Evolutionary conservation across 2,329 filamentous ascomycete genomes (phyloP).

Genomic region (Talaromyces sp.): DNA sequence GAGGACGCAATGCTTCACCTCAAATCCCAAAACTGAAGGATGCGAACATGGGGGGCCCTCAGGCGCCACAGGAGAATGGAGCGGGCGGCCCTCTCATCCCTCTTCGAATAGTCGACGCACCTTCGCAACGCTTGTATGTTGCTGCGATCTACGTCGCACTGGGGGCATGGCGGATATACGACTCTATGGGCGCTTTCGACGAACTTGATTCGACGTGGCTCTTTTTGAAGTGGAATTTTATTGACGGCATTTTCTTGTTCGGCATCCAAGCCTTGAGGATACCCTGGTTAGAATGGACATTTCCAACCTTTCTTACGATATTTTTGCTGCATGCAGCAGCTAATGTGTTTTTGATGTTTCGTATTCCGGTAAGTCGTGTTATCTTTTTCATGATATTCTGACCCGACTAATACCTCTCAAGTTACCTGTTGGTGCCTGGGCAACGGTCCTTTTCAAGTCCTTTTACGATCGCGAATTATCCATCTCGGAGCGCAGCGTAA

Average conservation of each 20-base stretch:
- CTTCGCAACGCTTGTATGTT: constrained; percentile 84
- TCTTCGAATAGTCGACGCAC: constrained; percentile 75
- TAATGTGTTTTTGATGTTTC: constrained; percentile 89
- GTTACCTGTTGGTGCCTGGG: constrained; percentile 68
- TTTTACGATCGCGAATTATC: constrained; percentile 90
- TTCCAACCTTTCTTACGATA: constrained; percentile 63
- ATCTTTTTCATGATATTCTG: constrained; percentile 3
- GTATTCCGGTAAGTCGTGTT: constrained; percentile 60
- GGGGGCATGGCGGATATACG: constrained; percentile 78
- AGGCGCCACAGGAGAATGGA: constrained; percentile 18
- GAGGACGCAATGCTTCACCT: constrained; percentile 19
- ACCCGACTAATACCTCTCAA: constrained; percentile 25
- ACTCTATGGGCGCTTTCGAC: constrained; percentile 74
- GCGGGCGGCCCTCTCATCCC: constrained; percentile 65
- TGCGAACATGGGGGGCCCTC: constrained; percentile 16
- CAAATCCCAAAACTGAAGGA: constrained; percentile 18
- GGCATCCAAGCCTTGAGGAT: constrained; percentile 81
- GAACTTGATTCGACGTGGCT: constrained; percentile 82
- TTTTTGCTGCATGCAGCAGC: constrained; percentile 67
- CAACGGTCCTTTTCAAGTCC: constrained; percentile 68
- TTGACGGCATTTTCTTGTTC: constrained; percentile 84
- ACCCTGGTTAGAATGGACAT: constrained; percentile 92
- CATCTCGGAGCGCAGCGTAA: constrained; percentile 89
- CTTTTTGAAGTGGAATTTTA: constrained; percentile 86
- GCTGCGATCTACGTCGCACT: constrained; percentile 71